A percentile compares a stretch with the other conserved stretches of the same genome.
Evolutionary conservation across 2,329 filamentous ascomycete species (phyloP).

Genomic region (Aspergillus floridensis): DNA sequence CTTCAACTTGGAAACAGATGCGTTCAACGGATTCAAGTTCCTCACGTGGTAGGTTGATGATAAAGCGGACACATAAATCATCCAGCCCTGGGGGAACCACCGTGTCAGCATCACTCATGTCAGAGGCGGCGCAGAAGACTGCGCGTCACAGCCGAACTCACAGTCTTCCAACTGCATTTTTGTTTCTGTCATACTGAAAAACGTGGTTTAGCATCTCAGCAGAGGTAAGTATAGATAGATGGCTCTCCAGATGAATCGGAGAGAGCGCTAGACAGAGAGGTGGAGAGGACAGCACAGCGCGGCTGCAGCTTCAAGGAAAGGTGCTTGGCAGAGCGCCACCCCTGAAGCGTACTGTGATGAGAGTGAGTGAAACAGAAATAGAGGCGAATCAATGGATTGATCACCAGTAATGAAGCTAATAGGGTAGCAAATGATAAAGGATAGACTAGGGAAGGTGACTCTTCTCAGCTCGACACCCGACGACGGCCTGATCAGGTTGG

Average conservation of each 20-base stretch:
- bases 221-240: conserved; percentile 20
- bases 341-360: conserved; percentile 21
- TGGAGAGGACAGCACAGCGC: conserved; percentile 20
- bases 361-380: conserved; percentile 1
- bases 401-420: conserved; percentile 3
- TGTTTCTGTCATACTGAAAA: conserved; percentile 67
- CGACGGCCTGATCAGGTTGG: conserved; percentile 1
- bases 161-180: conserved; percentile 90
- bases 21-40: conserved; percentile 86
- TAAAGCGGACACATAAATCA: conserved; percentile 96
- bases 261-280: conserved; percentile 20
- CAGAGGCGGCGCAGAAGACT: neutral
- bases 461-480: conserved; percentile 8
- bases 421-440: neutral
- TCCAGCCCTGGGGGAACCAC: conserved; percentile 69
- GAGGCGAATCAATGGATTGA: conserved; percentile 7
- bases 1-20: conserved; percentile 98
- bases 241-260: conserved; percentile 22
- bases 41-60: conserved; percentile 91
- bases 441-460: neutral
- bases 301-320: conserved; percentile 28
- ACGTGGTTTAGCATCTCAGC: conserved; percentile 61
- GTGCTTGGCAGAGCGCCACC: conserved; percentile 26
- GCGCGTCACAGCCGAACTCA: conserved; percentile 43
- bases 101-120: conserved; percentile 22